Conservation (phyloP, 2,329 filamentous ascomycete genomes). For the Diaporthe caulivora region DNA sequence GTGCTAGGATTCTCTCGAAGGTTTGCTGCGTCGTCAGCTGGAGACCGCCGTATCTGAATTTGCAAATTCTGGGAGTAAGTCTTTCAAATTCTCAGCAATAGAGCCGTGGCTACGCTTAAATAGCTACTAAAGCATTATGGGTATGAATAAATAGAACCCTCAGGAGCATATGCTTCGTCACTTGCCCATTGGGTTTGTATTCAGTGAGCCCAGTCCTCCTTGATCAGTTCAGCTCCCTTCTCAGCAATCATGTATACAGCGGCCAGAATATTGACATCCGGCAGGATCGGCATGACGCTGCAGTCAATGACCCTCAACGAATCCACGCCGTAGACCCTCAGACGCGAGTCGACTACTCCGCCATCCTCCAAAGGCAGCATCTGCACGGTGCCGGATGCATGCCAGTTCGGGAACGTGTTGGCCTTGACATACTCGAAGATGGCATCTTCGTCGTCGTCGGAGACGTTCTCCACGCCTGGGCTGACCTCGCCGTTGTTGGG, state of each 20-base stretch:
- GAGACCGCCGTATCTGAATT: too few species aligned
- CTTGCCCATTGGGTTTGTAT: too few species aligned
- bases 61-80: too few species aligned
- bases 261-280: slow-evolving; percentile 46
- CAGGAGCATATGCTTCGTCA: too few species aligned
- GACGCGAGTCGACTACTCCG: slow-evolving; percentile 54
- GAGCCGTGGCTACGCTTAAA: too few species aligned
- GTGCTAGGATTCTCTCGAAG: too few species aligned
- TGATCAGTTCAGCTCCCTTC: slow-evolving; percentile 45
- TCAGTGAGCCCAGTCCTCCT: slow-evolving; percentile 13
- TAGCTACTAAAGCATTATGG: too few species aligned
- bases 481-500: slow-evolving; percentile 44
- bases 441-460: slow-evolving; percentile 44
- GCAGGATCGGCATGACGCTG: slow-evolving; percentile 55
- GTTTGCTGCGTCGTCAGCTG: too few species aligned
- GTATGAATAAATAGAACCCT: too few species aligned
- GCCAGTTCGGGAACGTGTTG: slow-evolving; percentile 47
- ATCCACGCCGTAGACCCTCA: slow-evolving; percentile 55
- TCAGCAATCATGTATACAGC: slow-evolving; percentile 46
- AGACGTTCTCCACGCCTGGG: slow-evolving; percentile 41
- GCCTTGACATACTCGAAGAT: slow-evolving; percentile 47
- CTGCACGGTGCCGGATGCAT: slow-evolving; percentile 4
- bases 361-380: slow-evolving; percentile 42
- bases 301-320: slow-evolving; percentile 57
- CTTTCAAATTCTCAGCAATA: too few species aligned